Base-by-base conservation (phyloP, 1,284 basidiomycete species). In the Leccinum solheimii region DNA sequence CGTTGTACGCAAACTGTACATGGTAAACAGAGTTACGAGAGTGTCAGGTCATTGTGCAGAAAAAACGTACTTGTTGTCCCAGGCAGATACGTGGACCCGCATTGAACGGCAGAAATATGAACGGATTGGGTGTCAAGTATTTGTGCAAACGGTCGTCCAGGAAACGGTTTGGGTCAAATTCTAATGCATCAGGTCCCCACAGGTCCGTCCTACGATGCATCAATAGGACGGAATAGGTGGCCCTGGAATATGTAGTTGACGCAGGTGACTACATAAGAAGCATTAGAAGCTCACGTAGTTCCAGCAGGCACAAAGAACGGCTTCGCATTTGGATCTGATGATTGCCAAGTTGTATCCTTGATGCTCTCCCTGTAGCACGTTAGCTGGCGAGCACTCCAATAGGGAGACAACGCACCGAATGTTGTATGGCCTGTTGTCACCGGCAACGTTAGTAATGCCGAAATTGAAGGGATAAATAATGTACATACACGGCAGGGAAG, bases 141-240 rank as follows among this genome's bases (percentile, higher is more conserved):
- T 65, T 74, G 56, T 8, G 72, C 16, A 72, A 49, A 34, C 70
- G 70, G 5, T 72, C 73, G 58, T 83, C 83, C 6, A 84, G 66
- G 75, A 80, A 84, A 5, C 83, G 75, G 55, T 83, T 77, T 0
- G 83, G 83, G 59, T 83, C 81, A 63, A 84, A 85, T 30, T 68
- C 58, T 14, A 70, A 52, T 14, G 70, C 86, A 67, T 87, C 85
- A 0, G 85, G 83, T 5, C 87, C 87, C 88, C 87, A 90, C 0
- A 88, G 76, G 62, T 88, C 85, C 56, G 75, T 80, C 21, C 85
- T 78, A 36, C 87, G 76, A 34, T 88, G 87, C 84, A 87, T 86
- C 58, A 85, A 65, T 61, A 86, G 79, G 6, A 86, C 82, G 1
- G 81, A 85, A 67, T 85, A 88, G 0, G 69, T 64, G 13, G 78